Base-by-base conservation (phyloP, 345 rosid genomes). In the Eucalyptus polyanthemos region DNA sequence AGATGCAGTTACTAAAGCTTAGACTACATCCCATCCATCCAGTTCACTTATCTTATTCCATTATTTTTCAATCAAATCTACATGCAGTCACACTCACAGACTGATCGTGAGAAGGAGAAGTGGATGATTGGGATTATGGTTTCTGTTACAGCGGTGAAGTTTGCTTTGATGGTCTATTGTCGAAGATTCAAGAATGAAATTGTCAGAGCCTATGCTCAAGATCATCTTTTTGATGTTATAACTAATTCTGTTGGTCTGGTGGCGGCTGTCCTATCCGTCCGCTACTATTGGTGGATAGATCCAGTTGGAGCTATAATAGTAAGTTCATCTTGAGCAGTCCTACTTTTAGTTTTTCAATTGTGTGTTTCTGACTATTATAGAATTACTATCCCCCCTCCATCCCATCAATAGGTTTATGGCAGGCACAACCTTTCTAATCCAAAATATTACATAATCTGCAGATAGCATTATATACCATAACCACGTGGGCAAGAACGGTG, bases 401-500 rank as follows among this genome's bases (percentile, higher is more conserved):
- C 80, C 24, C 31, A 69, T 69, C 80, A 16, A 69, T 31, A 4
- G 22, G 12, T 31, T 69, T 8, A 69, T 31, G 37, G 4, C 15
- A 5, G 19, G 37, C 76, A n/a, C 10, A 4, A 65, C 76, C n/a
- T 65, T 65, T 65, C 76, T 65, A 4, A 65, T 5, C 76, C 37
- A 65, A n/a, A 4, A 4, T n/a, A 65, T 65, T n/a, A 65, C 37
- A 34, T 65, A 65, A 5, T 40, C 8, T 88, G 92, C 95, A 96
- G 99, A 96, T 97, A 87, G 97, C 99, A n/a, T 24, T 97, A 31
- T 97, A 97, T 69, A 97, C 99, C 2, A 96, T 96, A 44, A 86
- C 76, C 86, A 95, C 97, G 14, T 97, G 99, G 99, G 94, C 97
- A 10, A 96, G 90, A 93, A 96, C 95, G 19, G 98, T 97, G 14